Percentiles rank a stretch among this genome's conserved stretches.
Evolutionary conservation across 805 yeast species (phyloP).

Genomic region (Cyberlindnera veronae): DNA sequence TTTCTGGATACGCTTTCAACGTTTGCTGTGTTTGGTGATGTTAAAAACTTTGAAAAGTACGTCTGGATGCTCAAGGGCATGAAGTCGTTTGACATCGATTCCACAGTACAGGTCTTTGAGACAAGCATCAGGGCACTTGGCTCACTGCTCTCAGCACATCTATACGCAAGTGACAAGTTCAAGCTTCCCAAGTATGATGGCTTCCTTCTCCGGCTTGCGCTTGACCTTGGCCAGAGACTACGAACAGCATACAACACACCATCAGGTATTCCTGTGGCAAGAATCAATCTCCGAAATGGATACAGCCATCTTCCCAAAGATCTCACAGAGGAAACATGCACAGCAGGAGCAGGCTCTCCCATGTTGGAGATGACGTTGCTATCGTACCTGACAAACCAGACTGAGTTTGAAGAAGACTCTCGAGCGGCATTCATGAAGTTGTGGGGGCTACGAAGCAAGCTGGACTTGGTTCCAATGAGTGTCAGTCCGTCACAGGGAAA

Average conservation of each 20-base stretch:
- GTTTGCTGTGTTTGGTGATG: conserved; percentile 66
- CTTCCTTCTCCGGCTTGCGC: conserved; percentile 64
- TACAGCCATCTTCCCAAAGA: conserved; percentile 39
- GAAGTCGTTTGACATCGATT: conserved; percentile 33
- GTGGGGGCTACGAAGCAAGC: conserved; percentile 61
- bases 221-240: conserved; percentile 69
- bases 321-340: conserved; percentile 65
- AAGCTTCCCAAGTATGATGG: conserved; percentile 56
- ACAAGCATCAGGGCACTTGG: conserved; percentile 80
- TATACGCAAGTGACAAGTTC: conserved; percentile 47
- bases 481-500: conserved; percentile 54
- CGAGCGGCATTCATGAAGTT: conserved; percentile 60
- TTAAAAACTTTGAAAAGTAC: conserved; percentile 47
- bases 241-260: conserved; percentile 66
- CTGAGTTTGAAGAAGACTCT: conserved; percentile 60
- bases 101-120: conserved; percentile 86
- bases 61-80: conserved; percentile 30
- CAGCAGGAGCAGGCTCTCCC: conserved; percentile 85
- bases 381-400: conserved; percentile 72
- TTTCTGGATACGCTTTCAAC: conserved; percentile 79
- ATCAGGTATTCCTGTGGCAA: conserved; percentile 70
- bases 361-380: conserved; percentile 75
- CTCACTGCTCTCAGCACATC: conserved; percentile 74
- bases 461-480: conserved; percentile 76
- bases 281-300: conserved; percentile 66